Conservation (phyloP, 805 yeast species). For the Candida hispaniensis region DNA sequence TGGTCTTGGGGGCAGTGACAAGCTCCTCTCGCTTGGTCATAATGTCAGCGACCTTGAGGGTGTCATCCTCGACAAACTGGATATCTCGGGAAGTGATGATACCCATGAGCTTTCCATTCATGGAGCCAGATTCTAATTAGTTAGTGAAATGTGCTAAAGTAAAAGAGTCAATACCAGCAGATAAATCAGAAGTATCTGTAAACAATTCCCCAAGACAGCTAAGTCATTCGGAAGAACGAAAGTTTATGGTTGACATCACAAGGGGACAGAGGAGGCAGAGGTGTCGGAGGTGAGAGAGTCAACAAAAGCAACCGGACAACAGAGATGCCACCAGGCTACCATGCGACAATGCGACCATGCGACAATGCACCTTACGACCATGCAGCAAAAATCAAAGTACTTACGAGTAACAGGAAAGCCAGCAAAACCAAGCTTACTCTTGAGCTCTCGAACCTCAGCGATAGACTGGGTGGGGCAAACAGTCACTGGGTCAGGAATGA, state of each 20-base stretch:
- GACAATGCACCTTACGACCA: no score
- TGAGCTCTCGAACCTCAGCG: conserved; percentile 65
- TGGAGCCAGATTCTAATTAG: conserved; percentile 62
- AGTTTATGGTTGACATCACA: conserved; percentile 48
- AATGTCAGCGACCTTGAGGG: conserved; percentile 54
- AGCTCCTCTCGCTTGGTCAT: conserved; percentile 70
- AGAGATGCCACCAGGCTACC: no score
- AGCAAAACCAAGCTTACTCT: conserved; percentile 72
- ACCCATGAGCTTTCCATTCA: conserved; percentile 86
- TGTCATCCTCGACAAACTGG: conserved; percentile 77
- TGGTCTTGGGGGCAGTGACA: conserved; percentile 73
- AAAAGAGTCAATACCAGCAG: neutral
- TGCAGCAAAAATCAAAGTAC: conserved; percentile 41
- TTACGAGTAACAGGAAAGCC: conserved; percentile 99
- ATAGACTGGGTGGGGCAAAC: conserved; percentile 68
- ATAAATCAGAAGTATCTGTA: conserved; percentile 29
- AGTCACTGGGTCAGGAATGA: conserved; percentile 88
- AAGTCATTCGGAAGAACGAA: conserved; percentile 99
- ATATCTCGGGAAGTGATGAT: conserved; percentile 94
- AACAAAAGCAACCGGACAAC: neutral
- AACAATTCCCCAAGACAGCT: conserved; percentile 88
- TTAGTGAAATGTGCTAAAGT: neutral
- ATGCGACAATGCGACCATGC: no score
- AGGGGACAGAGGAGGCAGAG: conserved; percentile 28
- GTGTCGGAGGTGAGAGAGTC: conserved; percentile 18